Evolutionary conservation across 768 basidiomycete species (phyloP).

Genomic region (Leccinum obscurum): DNA sequence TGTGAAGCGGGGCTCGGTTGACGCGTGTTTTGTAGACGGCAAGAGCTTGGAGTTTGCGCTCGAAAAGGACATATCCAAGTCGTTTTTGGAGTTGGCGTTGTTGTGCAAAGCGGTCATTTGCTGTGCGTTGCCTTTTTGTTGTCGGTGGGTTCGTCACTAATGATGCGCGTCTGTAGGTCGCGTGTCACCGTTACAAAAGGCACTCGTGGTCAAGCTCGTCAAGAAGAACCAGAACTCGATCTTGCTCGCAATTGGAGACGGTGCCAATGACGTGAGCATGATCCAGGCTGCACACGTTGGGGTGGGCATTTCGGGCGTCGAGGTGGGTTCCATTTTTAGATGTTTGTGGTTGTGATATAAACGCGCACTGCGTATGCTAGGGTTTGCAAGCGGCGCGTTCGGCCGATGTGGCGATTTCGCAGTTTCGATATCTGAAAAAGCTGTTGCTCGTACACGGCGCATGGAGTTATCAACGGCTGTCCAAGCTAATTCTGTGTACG

Average conservation of each 20-base stretch:
- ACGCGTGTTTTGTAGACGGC: conserved; percentile 60
- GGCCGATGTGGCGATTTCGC: conserved; percentile 96
- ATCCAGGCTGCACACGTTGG: conserved; percentile 99
- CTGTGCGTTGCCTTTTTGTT: conserved; percentile 56
- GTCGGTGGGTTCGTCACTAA: neutral
- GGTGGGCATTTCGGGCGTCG: conserved; percentile 96
- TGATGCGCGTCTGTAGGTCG: conserved; percentile 50
- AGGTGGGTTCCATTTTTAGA: conserved; percentile 48
- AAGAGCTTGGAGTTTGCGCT: conserved; percentile 92
- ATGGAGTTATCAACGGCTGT: conserved; percentile 96
- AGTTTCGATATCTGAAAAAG: conserved; percentile 95
- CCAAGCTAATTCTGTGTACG: conserved; percentile 94
- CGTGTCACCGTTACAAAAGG: conserved; percentile 97
- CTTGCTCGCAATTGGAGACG: conserved; percentile 95
- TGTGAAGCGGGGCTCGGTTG: neutral
- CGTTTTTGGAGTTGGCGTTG: conserved; percentile 91
- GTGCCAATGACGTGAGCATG: conserved; percentile 99
- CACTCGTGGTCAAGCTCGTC: conserved; percentile 96
- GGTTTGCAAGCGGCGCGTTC: conserved; percentile 98
- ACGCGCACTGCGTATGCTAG: conserved; percentile 35
- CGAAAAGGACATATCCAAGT: conserved; percentile 87
- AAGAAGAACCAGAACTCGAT: conserved; percentile 95
- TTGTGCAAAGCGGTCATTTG: conserved; percentile 99
- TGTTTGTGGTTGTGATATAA: neutral
- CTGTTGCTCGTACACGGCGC: conserved; percentile 94